Conservation (phyloP, 2,329 filamentous ascomycete species). For the Fusarium tanahbumbuense region DNA sequence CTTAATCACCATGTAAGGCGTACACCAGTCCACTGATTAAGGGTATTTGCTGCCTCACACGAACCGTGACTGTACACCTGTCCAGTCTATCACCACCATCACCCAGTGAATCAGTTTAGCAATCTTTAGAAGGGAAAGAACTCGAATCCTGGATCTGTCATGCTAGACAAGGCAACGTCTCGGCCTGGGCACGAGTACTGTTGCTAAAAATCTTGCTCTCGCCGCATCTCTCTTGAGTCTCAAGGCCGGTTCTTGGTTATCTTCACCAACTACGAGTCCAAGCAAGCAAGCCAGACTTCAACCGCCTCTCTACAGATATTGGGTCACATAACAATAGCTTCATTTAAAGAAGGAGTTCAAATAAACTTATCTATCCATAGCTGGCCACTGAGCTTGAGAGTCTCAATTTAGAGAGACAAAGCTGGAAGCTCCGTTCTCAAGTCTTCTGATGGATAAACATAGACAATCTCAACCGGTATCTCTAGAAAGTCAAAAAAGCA, state of each 20-base stretch:
- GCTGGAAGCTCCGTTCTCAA: too few relatives aligned
- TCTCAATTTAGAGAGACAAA: not conserved
- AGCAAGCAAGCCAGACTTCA: not conserved
- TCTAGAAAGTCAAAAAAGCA: not conserved
- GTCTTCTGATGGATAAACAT: not conserved
- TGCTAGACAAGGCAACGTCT: not conserved
- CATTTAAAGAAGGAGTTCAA: not conserved
- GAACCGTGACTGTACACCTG: not conserved
- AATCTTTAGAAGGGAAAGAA: not conserved
- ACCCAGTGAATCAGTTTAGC: not conserved
- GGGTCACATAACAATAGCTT: not conserved
- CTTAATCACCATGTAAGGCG: not conserved
- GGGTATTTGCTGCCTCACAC: fast-evolving
- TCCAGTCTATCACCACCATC: fast-evolving
- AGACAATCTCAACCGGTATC: not conserved
- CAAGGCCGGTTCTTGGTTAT: too few relatives aligned
- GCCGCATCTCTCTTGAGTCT: too few relatives aligned
- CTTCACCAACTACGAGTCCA: not conserved
- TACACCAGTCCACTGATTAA: not conserved
- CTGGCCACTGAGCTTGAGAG: not conserved
- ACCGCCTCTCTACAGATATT: too few relatives aligned
- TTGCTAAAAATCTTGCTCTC: not conserved
- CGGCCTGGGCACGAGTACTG: fast-evolving
- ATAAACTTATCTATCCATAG: not conserved
- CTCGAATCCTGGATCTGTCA: not conserved